Conservation (phyloP, 2,329 filamentous ascomycete species). For the Fragosphaeria purpurea region DNA sequence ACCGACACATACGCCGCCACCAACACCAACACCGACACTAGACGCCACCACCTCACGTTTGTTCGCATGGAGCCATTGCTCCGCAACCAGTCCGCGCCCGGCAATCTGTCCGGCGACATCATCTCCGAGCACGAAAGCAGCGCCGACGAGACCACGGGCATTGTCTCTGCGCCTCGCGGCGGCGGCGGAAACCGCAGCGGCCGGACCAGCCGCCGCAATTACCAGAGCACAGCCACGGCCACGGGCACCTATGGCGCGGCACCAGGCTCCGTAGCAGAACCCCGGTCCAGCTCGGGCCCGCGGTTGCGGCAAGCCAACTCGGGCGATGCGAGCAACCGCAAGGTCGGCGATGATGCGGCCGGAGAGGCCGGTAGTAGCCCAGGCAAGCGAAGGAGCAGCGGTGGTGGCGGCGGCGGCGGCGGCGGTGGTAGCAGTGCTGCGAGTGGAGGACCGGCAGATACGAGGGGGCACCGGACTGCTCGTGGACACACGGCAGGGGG, state of each 20-base stretch:
- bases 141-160: constrained; percentile 13
- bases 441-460: neutral
- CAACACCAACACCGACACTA: constrained; percentile 7
- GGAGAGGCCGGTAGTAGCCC: neutral
- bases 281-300: neutral
- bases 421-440: neutral
- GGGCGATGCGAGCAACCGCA: neutral
- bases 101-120: constrained; percentile 6
- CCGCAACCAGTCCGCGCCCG: constrained; percentile 11
- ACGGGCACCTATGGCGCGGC: constrained; percentile 3
- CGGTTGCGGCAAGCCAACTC: neutral
- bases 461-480: too few species aligned
- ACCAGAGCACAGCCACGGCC: constrained; percentile 14
- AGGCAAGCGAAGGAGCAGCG: neutral
- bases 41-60: neutral
- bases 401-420: neutral
- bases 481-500: neutral
- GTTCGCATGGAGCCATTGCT: constrained; percentile 12
- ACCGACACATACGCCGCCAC: constrained; percentile 1
- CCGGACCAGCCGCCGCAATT: constrained; percentile 15
- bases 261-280: neutral
- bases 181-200: constrained; percentile 11
- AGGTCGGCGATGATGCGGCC: neutral
- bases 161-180: constrained; percentile 8
- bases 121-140: constrained; percentile 11